Conservation (phyloP, 164 flowering plant genomes). For the Tetracentron sinense region DNA sequence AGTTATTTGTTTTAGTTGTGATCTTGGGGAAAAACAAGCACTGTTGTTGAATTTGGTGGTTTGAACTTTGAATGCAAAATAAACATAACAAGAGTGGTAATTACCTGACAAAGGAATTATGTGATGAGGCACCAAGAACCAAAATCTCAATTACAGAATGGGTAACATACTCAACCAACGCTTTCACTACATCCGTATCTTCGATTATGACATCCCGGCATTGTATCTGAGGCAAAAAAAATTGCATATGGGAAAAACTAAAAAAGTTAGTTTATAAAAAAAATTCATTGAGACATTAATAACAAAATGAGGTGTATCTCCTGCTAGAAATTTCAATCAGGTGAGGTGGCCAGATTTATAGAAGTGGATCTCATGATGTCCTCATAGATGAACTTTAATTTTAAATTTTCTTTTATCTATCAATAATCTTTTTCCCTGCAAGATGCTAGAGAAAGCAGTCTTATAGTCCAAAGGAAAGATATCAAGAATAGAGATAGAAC, state of each 20-base stretch:
- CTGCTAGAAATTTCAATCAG: no score
- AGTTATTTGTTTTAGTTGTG: no score
- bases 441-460: no score
- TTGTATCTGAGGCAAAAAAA: slow-evolving; percentile 37
- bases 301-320: no score
- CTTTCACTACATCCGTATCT: slow-evolving; percentile 51
- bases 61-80: background rate
- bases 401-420: no score
- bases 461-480: background rate
- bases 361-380: no score
- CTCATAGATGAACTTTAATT: no score
- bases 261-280: slow-evolving; percentile 3
- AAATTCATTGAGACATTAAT: no score
- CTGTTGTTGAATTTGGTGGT: no score
- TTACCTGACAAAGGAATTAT: slow-evolving; percentile 53
- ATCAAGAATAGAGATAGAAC: slow-evolving; percentile 8
- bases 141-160: slow-evolving; percentile 52
- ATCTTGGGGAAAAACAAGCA: background rate
- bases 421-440: no score
- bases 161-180: slow-evolving; percentile 57
- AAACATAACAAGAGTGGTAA: background rate
- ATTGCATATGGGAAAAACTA: background rate
- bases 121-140: slow-evolving; percentile 54
- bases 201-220: slow-evolving; percentile 58
- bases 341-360: no score